Evolutionary conservation across 2,329 filamentous ascomycete genomes (phyloP), one percentile per base, ranked within the genome.

Genomic region (Ophiostoma quercus): DNA sequence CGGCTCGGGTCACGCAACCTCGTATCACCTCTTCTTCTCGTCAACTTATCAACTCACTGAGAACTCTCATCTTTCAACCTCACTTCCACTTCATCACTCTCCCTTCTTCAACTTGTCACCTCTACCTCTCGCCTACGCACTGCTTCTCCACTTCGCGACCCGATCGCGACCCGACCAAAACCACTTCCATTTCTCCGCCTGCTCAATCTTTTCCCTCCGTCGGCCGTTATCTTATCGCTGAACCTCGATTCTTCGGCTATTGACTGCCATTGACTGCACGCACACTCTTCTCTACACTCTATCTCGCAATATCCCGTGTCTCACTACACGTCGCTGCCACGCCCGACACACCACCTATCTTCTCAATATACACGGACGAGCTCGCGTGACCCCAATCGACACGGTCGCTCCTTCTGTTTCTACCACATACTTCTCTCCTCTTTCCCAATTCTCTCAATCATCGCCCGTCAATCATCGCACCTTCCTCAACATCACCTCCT

Each of bases 101-200:
- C 16, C 9, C 25, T 29, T 29, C 25, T 29, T 29, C 25, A 29
- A 29, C 25, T 29, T 29, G 25, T 29, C 25, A 29, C 25, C 25
- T 29, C 25, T 60, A n/a, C 11, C 54, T 60, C 22, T 19, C 54
- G 11, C 25, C 54, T 32, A 6, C 54, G 11, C 25, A 16, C 54
- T 60, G 6, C 57, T 9, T 32, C 25, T 62, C 25, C 25, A 14
- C 57, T 16, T 62, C 57, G 22, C 25, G 12, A 16, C 57, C 57
- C 25, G 9, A 60, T 12, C 25, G 11, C 6, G 25, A 32, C 57
- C 51, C 51, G 16, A 25, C 47, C 47, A 51, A 3, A 19, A n/a
- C 51, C 51, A 32, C 25, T 62, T 62, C 57, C 57, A 62, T 62
- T 62, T 62, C 57, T 62, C 57, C 57, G 57, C 57, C 57, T 62